Evolutionary conservation across 2,329 filamentous ascomycete species (phyloP).

Genomic region (Fusarium tjaetaba): DNA sequence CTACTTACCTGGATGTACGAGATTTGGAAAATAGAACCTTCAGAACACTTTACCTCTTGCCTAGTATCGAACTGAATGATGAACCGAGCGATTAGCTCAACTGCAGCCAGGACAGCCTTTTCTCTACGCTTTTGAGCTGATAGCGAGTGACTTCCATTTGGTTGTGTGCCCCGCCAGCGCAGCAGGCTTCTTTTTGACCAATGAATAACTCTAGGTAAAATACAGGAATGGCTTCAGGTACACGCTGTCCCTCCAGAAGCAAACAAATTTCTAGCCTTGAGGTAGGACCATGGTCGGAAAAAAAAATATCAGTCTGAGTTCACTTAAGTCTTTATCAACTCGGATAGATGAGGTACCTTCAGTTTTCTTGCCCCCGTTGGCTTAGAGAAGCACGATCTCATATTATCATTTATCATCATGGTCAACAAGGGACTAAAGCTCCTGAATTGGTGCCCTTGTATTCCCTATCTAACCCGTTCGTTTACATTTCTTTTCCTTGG

Average conservation of each 20-base stretch:
- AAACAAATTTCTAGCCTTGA: background rate
- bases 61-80: background rate
- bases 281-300: background rate
- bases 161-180: conserved; percentile 25
- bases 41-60: background rate
- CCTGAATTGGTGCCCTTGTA: background rate
- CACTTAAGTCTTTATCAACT: background rate
- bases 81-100: background rate
- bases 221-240: background rate
- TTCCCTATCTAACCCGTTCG: conserved; percentile 15
- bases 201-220: background rate
- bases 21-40: background rate
- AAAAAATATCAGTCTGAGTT: background rate
- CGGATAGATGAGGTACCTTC: background rate
- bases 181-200: background rate
- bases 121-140: conserved; percentile 10
- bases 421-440: conserved; percentile 2
- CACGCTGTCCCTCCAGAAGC: background rate
- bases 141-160: conserved; percentile 19
- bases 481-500: conserved; percentile 11
- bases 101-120: background rate
- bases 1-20: background rate
- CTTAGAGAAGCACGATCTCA: background rate
- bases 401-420: conserved; percentile 36
- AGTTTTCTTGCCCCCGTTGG: background rate